Conservation (phyloP, 768 basidiomycete species). For the Glaciozyma martinii region DNA sequence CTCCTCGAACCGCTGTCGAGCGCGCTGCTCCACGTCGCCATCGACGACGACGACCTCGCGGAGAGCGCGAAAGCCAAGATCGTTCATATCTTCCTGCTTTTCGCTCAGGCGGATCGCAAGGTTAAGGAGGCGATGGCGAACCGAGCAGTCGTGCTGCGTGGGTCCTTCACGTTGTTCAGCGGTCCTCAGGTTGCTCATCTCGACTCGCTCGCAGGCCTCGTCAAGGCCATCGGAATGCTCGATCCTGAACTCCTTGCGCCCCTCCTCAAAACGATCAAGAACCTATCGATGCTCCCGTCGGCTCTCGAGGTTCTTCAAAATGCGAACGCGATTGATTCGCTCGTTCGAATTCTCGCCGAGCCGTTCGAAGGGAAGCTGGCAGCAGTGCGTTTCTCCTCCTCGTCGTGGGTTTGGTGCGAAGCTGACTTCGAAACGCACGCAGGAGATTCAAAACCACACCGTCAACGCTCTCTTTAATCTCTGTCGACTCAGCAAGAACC, state of each 20-base stretch:
- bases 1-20: slow-evolving; percentile 83
- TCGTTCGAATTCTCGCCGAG: slow-evolving; percentile 75
- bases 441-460: slow-evolving; percentile 96
- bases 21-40: slow-evolving; percentile 78
- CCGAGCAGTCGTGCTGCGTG: slow-evolving; percentile 77
- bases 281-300: slow-evolving; percentile 85
- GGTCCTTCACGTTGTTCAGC: slow-evolving; percentile 39
- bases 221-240: slow-evolving; percentile 77
- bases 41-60: slow-evolving; percentile 51
- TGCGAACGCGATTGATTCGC: slow-evolving; percentile 83
- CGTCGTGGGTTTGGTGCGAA: background rate
- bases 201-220: slow-evolving; percentile 50
- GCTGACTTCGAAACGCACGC: slow-evolving; percentile 8
- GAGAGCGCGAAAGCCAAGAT: slow-evolving; percentile 71
- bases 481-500: slow-evolving; percentile 81
- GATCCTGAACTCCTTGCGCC: slow-evolving; percentile 80
- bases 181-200: background rate
- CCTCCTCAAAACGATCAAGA: slow-evolving; percentile 89
- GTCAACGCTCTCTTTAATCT: slow-evolving; percentile 97
- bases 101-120: slow-evolving; percentile 88
- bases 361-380: slow-evolving; percentile 67
- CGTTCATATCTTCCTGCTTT: slow-evolving; percentile 76
- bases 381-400: slow-evolving; percentile 48
- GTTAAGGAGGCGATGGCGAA: slow-evolving; percentile 87
- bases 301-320: slow-evolving; percentile 90